phyloP scores from a whole-genome alignment of 2,329 filamentous ascomycete genomes.

The Sporothrix luriei region DNA sequence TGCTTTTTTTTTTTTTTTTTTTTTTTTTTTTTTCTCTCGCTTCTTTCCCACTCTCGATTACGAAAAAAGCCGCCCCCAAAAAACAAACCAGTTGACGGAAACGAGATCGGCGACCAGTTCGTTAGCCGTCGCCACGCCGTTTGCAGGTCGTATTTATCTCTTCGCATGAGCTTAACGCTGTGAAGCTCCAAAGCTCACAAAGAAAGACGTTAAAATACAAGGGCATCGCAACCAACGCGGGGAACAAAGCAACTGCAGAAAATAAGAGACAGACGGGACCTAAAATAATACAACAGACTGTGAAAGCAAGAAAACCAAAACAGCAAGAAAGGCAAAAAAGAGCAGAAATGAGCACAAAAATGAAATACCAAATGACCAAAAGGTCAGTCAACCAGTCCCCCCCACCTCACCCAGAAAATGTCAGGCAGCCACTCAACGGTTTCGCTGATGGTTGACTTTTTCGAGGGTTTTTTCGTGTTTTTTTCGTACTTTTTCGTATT shows the following conservation, averaged over 20 bases:
- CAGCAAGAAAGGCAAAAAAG: background rate
- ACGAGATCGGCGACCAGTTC: background rate
- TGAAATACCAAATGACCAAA: background rate
- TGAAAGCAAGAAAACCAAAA: no score
- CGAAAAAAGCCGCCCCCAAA: background rate
- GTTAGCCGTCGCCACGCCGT: background rate
- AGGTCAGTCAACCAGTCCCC: no score
- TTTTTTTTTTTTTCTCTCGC: background rate
- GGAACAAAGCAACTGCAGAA: constrained; percentile 5
- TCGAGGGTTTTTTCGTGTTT: background rate
- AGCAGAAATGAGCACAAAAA: background rate
- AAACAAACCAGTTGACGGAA: constrained; percentile 5
- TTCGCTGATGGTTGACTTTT: background rate
- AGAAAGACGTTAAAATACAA: background rate
- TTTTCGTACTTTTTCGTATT: background rate
- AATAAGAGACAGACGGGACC: background rate
- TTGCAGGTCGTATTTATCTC: background rate
- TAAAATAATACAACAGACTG: background rate
- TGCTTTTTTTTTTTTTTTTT: background rate
- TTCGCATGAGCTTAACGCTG: background rate
- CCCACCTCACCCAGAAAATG: background rate
- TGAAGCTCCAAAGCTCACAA: background rate
- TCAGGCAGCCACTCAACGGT: constrained; percentile 12
- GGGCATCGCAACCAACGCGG: constrained; percentile 1
- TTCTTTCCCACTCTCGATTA: background rate